Percentiles rank a stretch among this genome's conserved stretches.
These are phyloP conservation scores for Fraxinus pennsylvanica DNA, from an alignment of 257 asterid species.

Conservation along the genomic window DNA sequence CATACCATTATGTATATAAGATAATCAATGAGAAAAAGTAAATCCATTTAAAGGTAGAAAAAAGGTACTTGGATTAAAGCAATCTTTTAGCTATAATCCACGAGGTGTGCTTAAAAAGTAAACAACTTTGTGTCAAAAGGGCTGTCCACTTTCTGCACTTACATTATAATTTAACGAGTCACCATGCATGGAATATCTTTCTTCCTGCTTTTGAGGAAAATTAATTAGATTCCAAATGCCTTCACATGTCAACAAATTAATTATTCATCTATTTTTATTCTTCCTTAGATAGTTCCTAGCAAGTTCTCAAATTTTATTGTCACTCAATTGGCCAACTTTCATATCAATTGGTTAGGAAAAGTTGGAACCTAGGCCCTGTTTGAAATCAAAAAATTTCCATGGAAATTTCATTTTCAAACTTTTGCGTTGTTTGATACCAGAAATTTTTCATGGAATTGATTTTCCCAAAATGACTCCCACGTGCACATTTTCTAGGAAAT, in stretches of 20 bases:
- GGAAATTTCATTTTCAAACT: no score
- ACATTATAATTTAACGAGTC: constrained; percentile 25
- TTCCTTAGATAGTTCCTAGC: neutral
- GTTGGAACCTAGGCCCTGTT: neutral
- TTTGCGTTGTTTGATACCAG: no score
- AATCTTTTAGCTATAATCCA: constrained; percentile 52
- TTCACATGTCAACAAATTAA: constrained; percentile 25
- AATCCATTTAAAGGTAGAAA: constrained; percentile 47
- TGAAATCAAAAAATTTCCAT: no score
- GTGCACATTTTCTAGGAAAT: no score
- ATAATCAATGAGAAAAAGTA: constrained; percentile 41
- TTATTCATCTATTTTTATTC: neutral
- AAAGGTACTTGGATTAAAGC: constrained; percentile 64
- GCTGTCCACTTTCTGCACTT: constrained; percentile 91
- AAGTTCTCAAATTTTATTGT: neutral
- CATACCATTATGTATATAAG: neutral
- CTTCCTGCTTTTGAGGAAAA: constrained; percentile 73
- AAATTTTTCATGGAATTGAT: no score
- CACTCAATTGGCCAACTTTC: neutral
- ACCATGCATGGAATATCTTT: constrained; percentile 52
- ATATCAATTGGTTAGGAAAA: neutral
- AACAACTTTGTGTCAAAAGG: constrained; percentile 88
- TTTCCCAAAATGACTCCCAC: no score
- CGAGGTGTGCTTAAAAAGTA: constrained; percentile 60
- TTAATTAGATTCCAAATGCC: constrained; percentile 58